A percentile compares a stretch with the other conserved stretches of the same genome.
These are phyloP conservation scores for Yamadazyma mexicana DNA, from an alignment of 1,139 yeast species.

Conservation along the genomic window DNA sequence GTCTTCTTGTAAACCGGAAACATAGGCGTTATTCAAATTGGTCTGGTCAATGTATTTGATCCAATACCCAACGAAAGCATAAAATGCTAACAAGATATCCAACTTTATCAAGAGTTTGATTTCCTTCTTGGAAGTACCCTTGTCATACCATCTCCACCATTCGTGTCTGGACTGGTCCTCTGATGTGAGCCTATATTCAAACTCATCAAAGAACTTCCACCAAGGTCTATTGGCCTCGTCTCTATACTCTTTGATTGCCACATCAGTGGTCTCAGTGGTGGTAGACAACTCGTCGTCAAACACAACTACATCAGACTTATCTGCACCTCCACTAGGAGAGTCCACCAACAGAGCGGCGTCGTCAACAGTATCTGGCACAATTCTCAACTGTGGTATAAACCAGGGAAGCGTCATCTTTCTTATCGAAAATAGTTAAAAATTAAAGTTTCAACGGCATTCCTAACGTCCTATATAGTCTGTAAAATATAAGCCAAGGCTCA, in stretches of 20 bases:
- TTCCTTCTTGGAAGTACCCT: conserved; percentile 21
- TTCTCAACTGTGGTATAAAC: conserved; percentile 22
- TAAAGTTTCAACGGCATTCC: too few species aligned
- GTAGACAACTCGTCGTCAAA: not conserved
- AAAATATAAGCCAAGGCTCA: too few species aligned
- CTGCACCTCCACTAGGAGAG: not conserved
- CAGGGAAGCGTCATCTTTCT: conserved; percentile 16
- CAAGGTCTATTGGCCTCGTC: conserved; percentile 32
- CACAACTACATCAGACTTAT: not conserved
- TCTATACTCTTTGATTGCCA: conserved; percentile 21
- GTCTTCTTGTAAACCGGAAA: conserved; percentile 62
- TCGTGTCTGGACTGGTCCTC: conserved; percentile 15
- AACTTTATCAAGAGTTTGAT: conserved; percentile 39
- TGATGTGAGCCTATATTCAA: conserved; percentile 25
- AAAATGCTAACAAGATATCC: conserved; percentile 44
- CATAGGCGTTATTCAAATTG: conserved; percentile 56
- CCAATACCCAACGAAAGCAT: conserved; percentile 44
- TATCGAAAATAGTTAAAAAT: too few species aligned
- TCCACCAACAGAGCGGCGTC: conserved; percentile 3
- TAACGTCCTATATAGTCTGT: too few species aligned
- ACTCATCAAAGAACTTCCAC: conserved; percentile 33
- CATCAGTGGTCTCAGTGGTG: not conserved
- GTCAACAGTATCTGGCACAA: too few species aligned
- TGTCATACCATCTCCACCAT: conserved; percentile 27
- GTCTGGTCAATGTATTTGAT: conserved; percentile 42